A percentile compares a stretch with the other conserved stretches of the same genome.
These are phyloP conservation scores for Fusarium napiforme DNA, from an alignment of 2,329 filamentous ascomycete genomes.

Conservation along the genomic window DNA sequence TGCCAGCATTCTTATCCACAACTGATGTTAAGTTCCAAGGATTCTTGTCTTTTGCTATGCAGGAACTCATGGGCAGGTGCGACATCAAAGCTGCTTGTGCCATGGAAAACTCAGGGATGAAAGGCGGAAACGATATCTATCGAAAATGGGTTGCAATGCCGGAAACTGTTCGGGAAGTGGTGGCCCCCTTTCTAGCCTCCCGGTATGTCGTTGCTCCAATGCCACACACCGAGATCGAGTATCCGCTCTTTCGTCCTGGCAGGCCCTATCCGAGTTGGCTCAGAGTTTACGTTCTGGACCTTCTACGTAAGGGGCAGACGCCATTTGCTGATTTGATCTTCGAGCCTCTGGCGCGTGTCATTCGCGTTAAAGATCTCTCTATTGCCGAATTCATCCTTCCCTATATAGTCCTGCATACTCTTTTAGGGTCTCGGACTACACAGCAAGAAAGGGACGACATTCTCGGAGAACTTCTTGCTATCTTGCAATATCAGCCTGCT, in stretches of 20 bases:
- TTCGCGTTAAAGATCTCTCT: constrained; percentile 85
- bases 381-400: constrained; percentile 91
- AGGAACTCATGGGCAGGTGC: constrained; percentile 84
- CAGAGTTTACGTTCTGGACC: constrained; percentile 80
- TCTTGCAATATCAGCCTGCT: constrained; percentile 72
- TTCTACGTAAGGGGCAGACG: constrained; percentile 81
- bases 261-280: constrained; percentile 85
- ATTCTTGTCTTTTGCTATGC: constrained; percentile 93
- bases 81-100: constrained; percentile 71
- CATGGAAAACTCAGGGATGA: constrained; percentile 52
- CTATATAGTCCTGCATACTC: constrained; percentile 84
- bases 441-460: constrained; percentile 73
- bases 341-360: constrained; percentile 81
- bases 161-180: constrained; percentile 78
- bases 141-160: constrained; percentile 83
- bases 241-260: constrained; percentile 80
- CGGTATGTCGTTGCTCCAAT: constrained; percentile 79
- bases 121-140: constrained; percentile 69
- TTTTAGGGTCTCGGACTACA: constrained; percentile 74
- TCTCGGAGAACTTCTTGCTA: constrained; percentile 76
- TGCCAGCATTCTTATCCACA: constrained; percentile 90
- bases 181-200: constrained; percentile 90
- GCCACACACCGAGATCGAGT: constrained; percentile 66
- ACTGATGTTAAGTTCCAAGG: constrained; percentile 90
- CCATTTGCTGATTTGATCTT: constrained; percentile 82